phyloP scores from a whole-genome alignment of 1,139 yeast genomes.

The Protomyces inundatus region DNA sequence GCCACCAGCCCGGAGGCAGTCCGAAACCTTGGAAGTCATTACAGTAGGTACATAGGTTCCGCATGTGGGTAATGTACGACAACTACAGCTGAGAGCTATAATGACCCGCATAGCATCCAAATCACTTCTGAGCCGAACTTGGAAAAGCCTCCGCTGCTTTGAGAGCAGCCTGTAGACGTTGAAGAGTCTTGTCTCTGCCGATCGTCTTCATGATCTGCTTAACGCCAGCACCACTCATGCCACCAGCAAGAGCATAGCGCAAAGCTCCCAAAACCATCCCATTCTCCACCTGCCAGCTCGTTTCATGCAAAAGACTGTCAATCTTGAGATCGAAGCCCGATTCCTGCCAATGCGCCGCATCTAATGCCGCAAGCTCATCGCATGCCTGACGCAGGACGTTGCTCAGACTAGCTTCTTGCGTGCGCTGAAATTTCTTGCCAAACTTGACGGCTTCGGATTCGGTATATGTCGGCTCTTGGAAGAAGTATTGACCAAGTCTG shows the following conservation, averaged over 20 bases:
- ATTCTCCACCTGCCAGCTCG: background rate
- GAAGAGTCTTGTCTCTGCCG: conserved; percentile 4
- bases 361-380: background rate
- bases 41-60: no score
- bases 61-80: no score
- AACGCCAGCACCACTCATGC: conserved; percentile 18
- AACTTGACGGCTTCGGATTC: conserved; percentile 9
- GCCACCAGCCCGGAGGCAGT: no score
- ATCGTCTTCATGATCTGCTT: conserved; percentile 20
- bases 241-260: conserved; percentile 23
- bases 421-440: conserved; percentile 1
- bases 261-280: conserved; percentile 17
- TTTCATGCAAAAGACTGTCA: conserved; percentile 12
- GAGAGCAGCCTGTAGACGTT: background rate
- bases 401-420: background rate
- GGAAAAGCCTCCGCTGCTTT: no score
- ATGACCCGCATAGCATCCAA: no score
- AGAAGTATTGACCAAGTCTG: conserved; percentile 13
- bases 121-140: no score
- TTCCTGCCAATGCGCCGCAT: conserved; percentile 5
- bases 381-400: background rate
- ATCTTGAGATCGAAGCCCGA: conserved; percentile 18
- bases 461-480: conserved; percentile 3
- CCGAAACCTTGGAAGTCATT: no score
- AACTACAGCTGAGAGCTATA: no score